Base-by-base conservation (phyloP, 2,329 filamentous ascomycete genomes). In the Pezicula carpinea region DNA sequence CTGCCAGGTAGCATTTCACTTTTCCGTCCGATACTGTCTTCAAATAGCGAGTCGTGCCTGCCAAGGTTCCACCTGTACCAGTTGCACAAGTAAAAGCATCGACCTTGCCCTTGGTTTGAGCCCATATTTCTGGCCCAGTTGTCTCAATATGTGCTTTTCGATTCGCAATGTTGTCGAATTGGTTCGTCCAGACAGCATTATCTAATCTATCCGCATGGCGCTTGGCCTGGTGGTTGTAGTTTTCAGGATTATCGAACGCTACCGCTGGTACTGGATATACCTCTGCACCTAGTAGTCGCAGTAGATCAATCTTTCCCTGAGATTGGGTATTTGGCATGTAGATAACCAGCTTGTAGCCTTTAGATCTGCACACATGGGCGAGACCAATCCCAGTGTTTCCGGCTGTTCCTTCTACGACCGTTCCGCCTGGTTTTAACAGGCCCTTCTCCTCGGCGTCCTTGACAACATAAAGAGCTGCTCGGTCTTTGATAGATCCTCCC, bases 261-360 rank as follows among this genome's bases (percentile, higher is more conserved):
- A 97, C 93, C 6, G 92, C 93, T 14, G 93, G 93, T 0, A 99
- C 93, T 15, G 93, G 91, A 70, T 95, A 87, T 29, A 99, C 93
- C 69, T 97, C 91, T 21, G 93, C 93, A 55, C 93, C 93, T 8
- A 99, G 79, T 31, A 97, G 75, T 7, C 92, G 80, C 54, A 99
- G 75, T 44, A 99, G 78, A 67, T 97, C 93, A 64, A 99, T 88
- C 76, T 99, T 99, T 66, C 91, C 93, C 71, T 96, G 92, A 17
- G 91, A 95, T 72, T 97, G 93, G 41, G 92, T 97, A 75, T 99
- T 87, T 60, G 93, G 93, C 93, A 99, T 97, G 81, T 97, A 99
- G 66, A 99, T 99, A 64, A 97, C 91, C 43, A 96, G 83, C 66
- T 86, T 86, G 77, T 99, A 97, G 34, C 92, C 93, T 60, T 85